These are phyloP conservation scores for Cercis canadensis DNA, from an alignment of 306 rosid species.

Conservation along the genomic window DNA sequence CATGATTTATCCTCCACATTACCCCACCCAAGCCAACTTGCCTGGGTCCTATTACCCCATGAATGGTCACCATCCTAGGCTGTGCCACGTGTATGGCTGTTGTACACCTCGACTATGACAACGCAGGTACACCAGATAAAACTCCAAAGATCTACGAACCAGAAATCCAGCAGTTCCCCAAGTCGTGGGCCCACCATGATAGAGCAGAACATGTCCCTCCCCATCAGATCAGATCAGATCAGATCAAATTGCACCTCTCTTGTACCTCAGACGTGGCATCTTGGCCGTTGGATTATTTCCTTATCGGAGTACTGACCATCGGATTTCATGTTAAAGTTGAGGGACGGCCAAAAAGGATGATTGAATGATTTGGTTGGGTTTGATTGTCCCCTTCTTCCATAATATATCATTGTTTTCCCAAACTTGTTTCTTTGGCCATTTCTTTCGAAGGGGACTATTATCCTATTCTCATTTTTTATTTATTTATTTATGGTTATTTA, in stretches of 20 bases:
- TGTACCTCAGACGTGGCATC: neutral
- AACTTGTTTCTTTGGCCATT: too few relatives aligned
- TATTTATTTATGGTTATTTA: too few relatives aligned
- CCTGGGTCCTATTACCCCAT: slow-evolving; percentile 6
- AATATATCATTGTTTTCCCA: too few relatives aligned
- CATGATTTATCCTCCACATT: slow-evolving; percentile 23
- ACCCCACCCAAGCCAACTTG: slow-evolving; percentile 22
- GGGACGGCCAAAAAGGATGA: neutral
- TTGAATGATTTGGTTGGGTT: neutral
- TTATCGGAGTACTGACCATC: neutral
- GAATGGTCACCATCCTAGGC: slow-evolving; percentile 38
- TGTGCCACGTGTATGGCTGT: slow-evolving; percentile 40
- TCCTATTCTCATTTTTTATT: too few relatives aligned
- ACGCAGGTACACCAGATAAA: slow-evolving; percentile 14
- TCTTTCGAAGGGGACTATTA: too few relatives aligned
- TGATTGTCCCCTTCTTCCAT: neutral
- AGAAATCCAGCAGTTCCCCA: neutral
- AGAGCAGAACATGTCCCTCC: slow-evolving; percentile 11
- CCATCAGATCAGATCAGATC: neutral
- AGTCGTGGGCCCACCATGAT: neutral
- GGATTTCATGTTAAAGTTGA: neutral
- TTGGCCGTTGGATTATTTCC: neutral
- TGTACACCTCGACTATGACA: slow-evolving; percentile 35
- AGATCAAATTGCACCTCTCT: too few relatives aligned
- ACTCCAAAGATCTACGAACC: slow-evolving; percentile 26